Evolutionary conservation across 352 stramenopile genomes (phyloP).

Genomic region (Peronospora belbahrii): DNA sequence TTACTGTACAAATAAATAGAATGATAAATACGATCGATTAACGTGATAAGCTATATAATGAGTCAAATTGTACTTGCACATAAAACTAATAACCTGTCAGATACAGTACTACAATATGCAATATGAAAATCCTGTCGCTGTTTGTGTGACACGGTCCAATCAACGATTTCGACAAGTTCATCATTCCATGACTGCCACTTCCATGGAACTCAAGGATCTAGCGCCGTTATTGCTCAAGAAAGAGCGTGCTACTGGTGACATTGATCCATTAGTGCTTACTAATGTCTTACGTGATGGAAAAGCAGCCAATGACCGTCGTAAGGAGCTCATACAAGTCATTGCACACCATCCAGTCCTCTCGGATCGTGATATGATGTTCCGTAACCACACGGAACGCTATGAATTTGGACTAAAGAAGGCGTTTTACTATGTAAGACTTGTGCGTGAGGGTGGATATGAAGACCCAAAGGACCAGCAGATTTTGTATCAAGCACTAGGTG

Average conservation of each 20-base stretch:
- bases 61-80: no score
- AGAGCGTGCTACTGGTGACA: conserved; percentile 19
- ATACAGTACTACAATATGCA: no score
- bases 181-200: no score
- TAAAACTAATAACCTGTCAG: no score
- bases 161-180: no score
- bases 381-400: conserved; percentile 26
- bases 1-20: no score
- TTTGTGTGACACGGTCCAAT: no score
- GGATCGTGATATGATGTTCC: conserved; percentile 26
- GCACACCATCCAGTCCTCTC: conserved; percentile 20
- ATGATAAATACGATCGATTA: no score
- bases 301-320: conserved; percentile 13
- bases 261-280: conserved; percentile 13
- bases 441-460: conserved; percentile 12
- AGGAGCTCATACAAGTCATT: conserved; percentile 16
- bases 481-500: conserved; percentile 16
- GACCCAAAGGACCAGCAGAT: conserved; percentile 19
- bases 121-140: no score
- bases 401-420: conserved; percentile 22
- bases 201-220: conserved; percentile 23
- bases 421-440: conserved; percentile 18
- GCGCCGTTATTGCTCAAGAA: conserved; percentile 18
- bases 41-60: no score
- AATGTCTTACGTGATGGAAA: conserved; percentile 11